Percentiles rank a stretch among this genome's conserved stretches.
phyloP scores from a whole-genome alignment of 768 basidiomycete genomes.

The Cytidiella melzeri region DNA sequence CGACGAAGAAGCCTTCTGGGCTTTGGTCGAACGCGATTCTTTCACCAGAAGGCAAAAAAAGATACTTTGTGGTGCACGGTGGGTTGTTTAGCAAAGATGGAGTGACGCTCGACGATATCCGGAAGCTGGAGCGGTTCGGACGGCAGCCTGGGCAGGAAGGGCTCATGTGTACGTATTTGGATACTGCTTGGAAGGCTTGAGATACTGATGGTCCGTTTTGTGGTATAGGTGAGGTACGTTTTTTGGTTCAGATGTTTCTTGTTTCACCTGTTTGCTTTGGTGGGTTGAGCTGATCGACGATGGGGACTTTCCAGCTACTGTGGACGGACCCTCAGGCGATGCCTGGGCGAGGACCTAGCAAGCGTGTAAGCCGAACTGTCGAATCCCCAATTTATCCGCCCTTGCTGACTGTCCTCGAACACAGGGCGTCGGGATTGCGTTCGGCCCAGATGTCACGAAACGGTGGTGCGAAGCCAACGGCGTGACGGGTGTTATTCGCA shows the following conservation, averaged over 20 bases:
- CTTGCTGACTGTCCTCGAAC: too few species aligned
- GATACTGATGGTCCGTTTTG: too few species aligned
- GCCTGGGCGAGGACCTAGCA: slow-evolving; percentile 91
- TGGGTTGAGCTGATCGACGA: too few species aligned
- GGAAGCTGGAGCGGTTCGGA: slow-evolving; percentile 81
- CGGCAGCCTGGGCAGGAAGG: slow-evolving; percentile 92
- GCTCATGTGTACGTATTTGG: slow-evolving; percentile 77
- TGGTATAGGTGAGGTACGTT: slow-evolving; percentile 56
- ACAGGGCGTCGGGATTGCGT: slow-evolving; percentile 93
- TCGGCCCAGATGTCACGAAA: slow-evolving; percentile 91
- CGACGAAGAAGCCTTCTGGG: slow-evolving; percentile 50
- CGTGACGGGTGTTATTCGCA: slow-evolving; percentile 85
- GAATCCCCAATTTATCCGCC: too few species aligned
- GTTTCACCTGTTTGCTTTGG: too few species aligned
- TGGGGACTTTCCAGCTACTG: slow-evolving; percentile 59
- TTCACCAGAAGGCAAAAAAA: slow-evolving; percentile 73
- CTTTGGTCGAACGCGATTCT: slow-evolving; percentile 53
- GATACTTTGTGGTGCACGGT: slow-evolving; percentile 94
- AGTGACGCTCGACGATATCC: slow-evolving; percentile 91
- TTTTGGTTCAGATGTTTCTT: too few species aligned
- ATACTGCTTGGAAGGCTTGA: too few species aligned
- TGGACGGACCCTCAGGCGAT: slow-evolving; percentile 95
- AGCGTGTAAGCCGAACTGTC: slow-evolving; percentile 56
- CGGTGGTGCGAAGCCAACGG: slow-evolving; percentile 85
- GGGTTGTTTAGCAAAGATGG: slow-evolving; percentile 94